phyloP scores from a whole-genome alignment of 208 protist species.

The Leishmania tropica region DNA sequence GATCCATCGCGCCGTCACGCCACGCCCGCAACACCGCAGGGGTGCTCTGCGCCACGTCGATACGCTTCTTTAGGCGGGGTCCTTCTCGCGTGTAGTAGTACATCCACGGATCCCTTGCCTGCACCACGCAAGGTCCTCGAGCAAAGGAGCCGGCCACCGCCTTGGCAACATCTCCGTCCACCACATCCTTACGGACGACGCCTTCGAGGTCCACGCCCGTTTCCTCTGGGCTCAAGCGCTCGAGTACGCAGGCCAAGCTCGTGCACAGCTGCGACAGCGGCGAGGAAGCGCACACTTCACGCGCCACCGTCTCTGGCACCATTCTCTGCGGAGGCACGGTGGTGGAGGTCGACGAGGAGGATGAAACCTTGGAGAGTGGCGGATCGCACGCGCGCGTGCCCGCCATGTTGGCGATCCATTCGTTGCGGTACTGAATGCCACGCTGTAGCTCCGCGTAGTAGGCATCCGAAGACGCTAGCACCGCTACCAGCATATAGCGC shows the following conservation, averaged over 20 bases:
- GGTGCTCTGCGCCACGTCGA: slow-evolving; percentile 56
- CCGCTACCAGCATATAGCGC: slow-evolving; percentile 70
- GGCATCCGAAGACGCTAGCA: slow-evolving; percentile 66
- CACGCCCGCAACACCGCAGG: slow-evolving; percentile 50
- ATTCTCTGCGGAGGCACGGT: background rate
- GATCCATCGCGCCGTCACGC: slow-evolving; percentile 66
- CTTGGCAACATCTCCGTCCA: background rate
- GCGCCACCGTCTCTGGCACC: slow-evolving; percentile 24
- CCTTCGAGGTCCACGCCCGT: background rate
- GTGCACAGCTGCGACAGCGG: slow-evolving; percentile 31
- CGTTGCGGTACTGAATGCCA: slow-evolving; percentile 22
- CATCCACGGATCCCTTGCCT: slow-evolving; percentile 21
- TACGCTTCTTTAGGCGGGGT: slow-evolving; percentile 48
- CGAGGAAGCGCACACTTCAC: slow-evolving; percentile 19
- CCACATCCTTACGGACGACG: background rate
- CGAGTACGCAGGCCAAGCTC: slow-evolving; percentile 22
- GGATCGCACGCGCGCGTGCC: slow-evolving; percentile 4
- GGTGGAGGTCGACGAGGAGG: background rate
- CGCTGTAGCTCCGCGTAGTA: slow-evolving; percentile 39
- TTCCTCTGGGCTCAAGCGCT: slow-evolving; percentile 23
- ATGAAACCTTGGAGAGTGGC: background rate
- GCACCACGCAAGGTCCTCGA: background rate
- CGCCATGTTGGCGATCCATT: slow-evolving; percentile 19
- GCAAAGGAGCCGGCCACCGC: background rate
- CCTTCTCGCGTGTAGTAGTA: slow-evolving; percentile 48